These are phyloP conservation scores for Lojkania enalia DNA, from an alignment of 2,329 filamentous ascomycete species.

Conservation along the genomic window DNA sequence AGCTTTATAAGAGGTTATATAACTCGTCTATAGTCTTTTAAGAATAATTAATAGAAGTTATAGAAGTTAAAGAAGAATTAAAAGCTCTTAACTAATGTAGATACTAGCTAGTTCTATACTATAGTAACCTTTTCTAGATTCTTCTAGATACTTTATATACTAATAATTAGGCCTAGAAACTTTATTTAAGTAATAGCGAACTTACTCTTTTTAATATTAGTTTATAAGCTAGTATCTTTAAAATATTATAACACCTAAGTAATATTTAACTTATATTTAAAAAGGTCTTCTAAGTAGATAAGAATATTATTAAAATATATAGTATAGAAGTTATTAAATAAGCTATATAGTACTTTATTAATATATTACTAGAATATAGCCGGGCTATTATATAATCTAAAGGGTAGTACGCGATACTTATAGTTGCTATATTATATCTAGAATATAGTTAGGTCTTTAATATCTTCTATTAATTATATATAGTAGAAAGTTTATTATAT, in stretches of 20 bases:
- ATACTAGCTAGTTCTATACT: conserved; percentile 24
- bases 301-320: no score
- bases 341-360: no score
- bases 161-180: no score
- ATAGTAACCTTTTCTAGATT: conserved; percentile 14
- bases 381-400: no score
- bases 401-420: conserved; percentile 27
- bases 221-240: no score
- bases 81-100: conserved; percentile 19
- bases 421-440: conserved; percentile 32
- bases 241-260: conserved; percentile 2
- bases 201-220: conserved; percentile 13
- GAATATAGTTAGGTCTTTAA: conserved; percentile 38
- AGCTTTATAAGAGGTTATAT: conserved; percentile 10
- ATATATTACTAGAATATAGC: no score
- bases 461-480: conserved; percentile 4
- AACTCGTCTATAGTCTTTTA: conserved; percentile 17
- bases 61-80: conserved; percentile 37
- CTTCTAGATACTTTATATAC: conserved; percentile 5
- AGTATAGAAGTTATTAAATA: conserved; percentile 6
- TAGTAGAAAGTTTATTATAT: conserved; percentile 16
- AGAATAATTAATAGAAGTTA: conserved; percentile 41
- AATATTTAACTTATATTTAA: conserved; percentile 6
- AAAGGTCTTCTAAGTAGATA: no score
- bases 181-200: conserved; percentile 8